These are phyloP conservation scores for Xylariaceae sp. DNA, from an alignment of 2,329 filamentous ascomycete species.

Conservation along the genomic window DNA sequence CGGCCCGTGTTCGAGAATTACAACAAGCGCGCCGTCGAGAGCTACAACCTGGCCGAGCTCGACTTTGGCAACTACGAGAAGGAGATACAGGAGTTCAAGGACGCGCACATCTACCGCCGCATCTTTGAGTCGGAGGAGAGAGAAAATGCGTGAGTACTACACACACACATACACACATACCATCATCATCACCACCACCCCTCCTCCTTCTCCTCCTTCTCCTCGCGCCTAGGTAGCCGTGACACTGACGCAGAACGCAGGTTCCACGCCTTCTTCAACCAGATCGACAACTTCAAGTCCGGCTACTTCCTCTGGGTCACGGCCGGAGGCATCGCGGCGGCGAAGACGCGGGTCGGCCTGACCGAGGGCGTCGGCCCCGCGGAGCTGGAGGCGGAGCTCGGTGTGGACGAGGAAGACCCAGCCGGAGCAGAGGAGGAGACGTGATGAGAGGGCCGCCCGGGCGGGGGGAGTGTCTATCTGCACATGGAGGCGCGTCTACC, in stretches of 20 bases:
- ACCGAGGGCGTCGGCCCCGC: conserved; percentile 31
- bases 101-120: conserved; percentile 81
- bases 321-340: conserved; percentile 57
- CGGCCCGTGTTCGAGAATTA: conserved; percentile 86
- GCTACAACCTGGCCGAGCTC: conserved; percentile 59
- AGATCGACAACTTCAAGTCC: conserved; percentile 66
- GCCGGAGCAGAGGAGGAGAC: conserved; percentile 35
- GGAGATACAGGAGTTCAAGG: conserved; percentile 82
- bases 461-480: no score
- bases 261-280: conserved; percentile 72
- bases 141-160: conserved; percentile 75
- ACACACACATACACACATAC: no score
- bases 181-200: not conserved
- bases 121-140: conserved; percentile 88
- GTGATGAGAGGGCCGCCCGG: not conserved
- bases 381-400: conserved; percentile 36
- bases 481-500: no score
- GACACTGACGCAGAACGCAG: conserved; percentile 31
- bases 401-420: conserved; percentile 43
- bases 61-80: conserved; percentile 72
- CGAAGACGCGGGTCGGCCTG: conserved; percentile 39
- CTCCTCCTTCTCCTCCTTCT: no score
- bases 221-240: not conserved
- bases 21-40: conserved; percentile 62
- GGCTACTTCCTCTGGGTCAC: conserved; percentile 70